Base-by-base conservation (phyloP, 2,329 filamentous ascomycete genomes). In the Monosporascus sp. region DNA sequence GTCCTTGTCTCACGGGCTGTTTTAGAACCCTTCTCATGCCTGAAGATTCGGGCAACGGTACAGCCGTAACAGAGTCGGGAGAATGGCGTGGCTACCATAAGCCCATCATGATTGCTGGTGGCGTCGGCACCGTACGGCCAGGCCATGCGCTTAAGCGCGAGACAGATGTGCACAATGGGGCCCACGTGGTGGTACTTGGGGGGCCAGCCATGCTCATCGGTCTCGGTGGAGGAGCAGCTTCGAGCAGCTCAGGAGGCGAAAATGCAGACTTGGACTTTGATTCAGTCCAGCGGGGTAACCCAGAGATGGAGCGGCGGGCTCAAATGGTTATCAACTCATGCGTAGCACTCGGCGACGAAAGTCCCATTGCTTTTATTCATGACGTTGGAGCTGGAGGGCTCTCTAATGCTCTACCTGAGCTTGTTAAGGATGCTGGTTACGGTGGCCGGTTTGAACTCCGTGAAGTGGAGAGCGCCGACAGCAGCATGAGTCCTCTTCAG, bases 281-380 rank as follows among this genome's bases (percentile, higher is more conserved):
- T 63, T 97, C 91, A 75, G 94, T 99, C 35, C 94, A 99, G 74
- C 82, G 94, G 73, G 94, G 93, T 47, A 99, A 99, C 67, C 92
- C 94, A 1, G 94, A 99, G 73, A 93, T 97, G 71, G 90, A 99
- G 72, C 82, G 94, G 57, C 83, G 94, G 62, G 94, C 93, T 2
- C 94, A 99, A 74, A 96, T 97, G 82, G 94, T 99, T 59, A 99
- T 99, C 72, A 94, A 97, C 71, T 87, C 90, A 5, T 99, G 94
- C 69, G 85, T 89, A 27, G 87, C 90, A 3, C 81, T 97, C 63
- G 93, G 92, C 17, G 76, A 85, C 4, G 78, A 90, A 58, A 97
- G 88, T 67, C 94, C 94, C 0, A 97, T 99, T 61, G 87, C 90
- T 52, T 93, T 97, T 74, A 97, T 99, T 59, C 94, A 99, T 69